Percentiles rank a stretch among this genome's conserved stretches.
Evolutionary conservation across 768 basidiomycete species (phyloP).

Genomic region (Myochromella boudieri): DNA sequence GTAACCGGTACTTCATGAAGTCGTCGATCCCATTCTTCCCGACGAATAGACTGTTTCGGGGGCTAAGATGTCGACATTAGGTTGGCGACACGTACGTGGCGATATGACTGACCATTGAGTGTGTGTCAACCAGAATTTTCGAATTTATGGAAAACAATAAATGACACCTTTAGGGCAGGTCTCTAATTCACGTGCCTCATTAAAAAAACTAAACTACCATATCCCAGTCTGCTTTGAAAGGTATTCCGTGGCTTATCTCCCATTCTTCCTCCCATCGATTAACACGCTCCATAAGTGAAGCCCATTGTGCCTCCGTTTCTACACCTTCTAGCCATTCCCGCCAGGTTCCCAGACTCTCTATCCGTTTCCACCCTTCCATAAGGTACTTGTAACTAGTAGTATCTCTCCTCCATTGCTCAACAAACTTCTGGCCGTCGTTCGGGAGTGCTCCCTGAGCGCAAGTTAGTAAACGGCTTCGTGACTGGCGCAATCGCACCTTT

Average conservation of each 20-base stretch:
- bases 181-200: neutral
- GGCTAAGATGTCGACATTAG: slow-evolving; percentile 26
- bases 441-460: slow-evolving; percentile 34
- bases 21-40: slow-evolving; percentile 84
- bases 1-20: slow-evolving; percentile 81
- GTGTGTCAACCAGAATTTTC: slow-evolving; percentile 16
- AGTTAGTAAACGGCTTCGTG: neutral
- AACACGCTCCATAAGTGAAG: slow-evolving; percentile 43
- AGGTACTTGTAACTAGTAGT: slow-evolving; percentile 30
- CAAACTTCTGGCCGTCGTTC: slow-evolving; percentile 41
- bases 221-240: slow-evolving; percentile 7
- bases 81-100: slow-evolving; percentile 6
- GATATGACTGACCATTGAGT: slow-evolving; percentile 34
- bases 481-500: slow-evolving; percentile 19
- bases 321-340: slow-evolving; percentile 48
- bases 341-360: slow-evolving; percentile 38
- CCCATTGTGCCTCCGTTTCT: slow-evolving; percentile 52
- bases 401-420: slow-evolving; percentile 49
- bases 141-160: slow-evolving; percentile 27
- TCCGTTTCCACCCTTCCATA: slow-evolving; percentile 44
- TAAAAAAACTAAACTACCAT: slow-evolving; percentile 1
- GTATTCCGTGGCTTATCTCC: slow-evolving; percentile 36
- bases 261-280: slow-evolving; percentile 53
- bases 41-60: slow-evolving; percentile 61
- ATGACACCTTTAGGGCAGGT: slow-evolving; percentile 34